Evolutionary conservation across 2,329 filamentous ascomycete species (phyloP), one percentile per base, ranked within the genome.

Genomic region (Aspergillus alliaceus): DNA sequence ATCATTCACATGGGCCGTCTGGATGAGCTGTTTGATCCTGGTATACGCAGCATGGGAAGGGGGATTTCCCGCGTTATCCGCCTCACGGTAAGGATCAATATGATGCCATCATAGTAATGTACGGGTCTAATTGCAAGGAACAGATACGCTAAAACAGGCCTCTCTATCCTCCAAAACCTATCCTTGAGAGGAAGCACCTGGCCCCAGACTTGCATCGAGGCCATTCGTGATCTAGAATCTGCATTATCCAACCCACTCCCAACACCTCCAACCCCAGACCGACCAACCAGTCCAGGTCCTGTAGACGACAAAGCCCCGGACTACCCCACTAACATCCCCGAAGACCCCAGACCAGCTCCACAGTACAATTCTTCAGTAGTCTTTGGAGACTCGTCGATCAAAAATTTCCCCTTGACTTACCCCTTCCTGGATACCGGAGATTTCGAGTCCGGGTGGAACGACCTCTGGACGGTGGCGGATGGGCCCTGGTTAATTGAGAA

Each of bases 11-110:
- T 83, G 81, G 80, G 77, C 77, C 1, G 72, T 80, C 0, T 83
- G 81, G 81, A 83, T 83, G 61, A 81, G 80, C 56, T 79, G 78
- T 1, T 80, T 83, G 37, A 77, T 83, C 20, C 64, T 83, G 4
- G 76, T 82, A 3, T 80, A 81, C 51, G 81, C 81, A 4, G 79
- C 79, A 0, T 79, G 78, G 59, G 78, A 80, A 58, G 72, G 72
- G 1, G 74, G 82, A 31, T 66, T 81, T 3, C 70, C 77, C 0
- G 58, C 73, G 5, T 34, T 42, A 12, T 55, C 55, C 22, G 60
- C 60, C 24, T 58, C 60, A 29, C 55, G 59, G 59, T 62, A 57
- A 47, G 32, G 9, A n/a, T 9, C 11, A 11, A 6, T n/a, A n/a
- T n/a, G n/a, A n/a, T n/a, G n/a, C n/a, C n/a, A n/a, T n/a, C n/a